A percentile compares a stretch with the other conserved stretches of the same genome.
phyloP scores from a whole-genome alignment of 176 grass and related monocot genomes.

The Ampelocalamus luodianensis region DNA sequence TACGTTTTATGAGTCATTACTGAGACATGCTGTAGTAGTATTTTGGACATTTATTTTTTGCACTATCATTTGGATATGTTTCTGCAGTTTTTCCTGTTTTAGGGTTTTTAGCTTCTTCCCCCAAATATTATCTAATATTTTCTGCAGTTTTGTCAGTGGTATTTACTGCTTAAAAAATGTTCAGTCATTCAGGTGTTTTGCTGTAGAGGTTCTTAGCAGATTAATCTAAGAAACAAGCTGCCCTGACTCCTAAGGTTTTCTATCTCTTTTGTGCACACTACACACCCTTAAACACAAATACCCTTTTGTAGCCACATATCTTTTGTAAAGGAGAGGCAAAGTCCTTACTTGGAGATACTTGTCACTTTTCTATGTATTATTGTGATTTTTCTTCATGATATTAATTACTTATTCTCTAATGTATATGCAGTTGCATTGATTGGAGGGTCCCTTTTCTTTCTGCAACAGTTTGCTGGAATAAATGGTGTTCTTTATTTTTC shows the following conservation, averaged over 20 bases:
- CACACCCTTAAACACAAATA: slow-evolving; percentile 10
- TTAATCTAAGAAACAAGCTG: slow-evolving; percentile 1
- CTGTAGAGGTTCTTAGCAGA: not conserved
- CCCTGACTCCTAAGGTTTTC: not conserved
- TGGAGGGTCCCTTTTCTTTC: slow-evolving; percentile 92
- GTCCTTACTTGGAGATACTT: slow-evolving; percentile 20
- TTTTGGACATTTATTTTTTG: not conserved
- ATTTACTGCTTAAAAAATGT: not conserved
- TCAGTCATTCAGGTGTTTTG: not conserved
- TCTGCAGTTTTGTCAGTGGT: slow-evolving; percentile 17
- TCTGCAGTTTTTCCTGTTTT: slow-evolving; percentile 10
- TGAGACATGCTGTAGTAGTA: slow-evolving; percentile 10
- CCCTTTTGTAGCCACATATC: slow-evolving; percentile 1
- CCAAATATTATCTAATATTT: not conserved
- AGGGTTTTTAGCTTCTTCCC: not conserved
- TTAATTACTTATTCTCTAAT: slow-evolving; percentile 37
- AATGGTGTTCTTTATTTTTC: slow-evolving; percentile 99
- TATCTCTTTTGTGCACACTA: slow-evolving; percentile 1
- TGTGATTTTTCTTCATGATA: slow-evolving; percentile 45
- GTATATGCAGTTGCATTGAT: slow-evolving; percentile 91
- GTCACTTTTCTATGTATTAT: slow-evolving; percentile 25
- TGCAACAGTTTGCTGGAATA: slow-evolving; percentile 99
- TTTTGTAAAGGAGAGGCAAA: slow-evolving; percentile 13
- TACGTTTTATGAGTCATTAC: slow-evolving; percentile 1
- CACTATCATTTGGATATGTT: not conserved